These are phyloP conservation scores for Fusarium palustre DNA, from an alignment of 2,329 filamentous ascomycete genomes.

Conservation along the genomic window DNA sequence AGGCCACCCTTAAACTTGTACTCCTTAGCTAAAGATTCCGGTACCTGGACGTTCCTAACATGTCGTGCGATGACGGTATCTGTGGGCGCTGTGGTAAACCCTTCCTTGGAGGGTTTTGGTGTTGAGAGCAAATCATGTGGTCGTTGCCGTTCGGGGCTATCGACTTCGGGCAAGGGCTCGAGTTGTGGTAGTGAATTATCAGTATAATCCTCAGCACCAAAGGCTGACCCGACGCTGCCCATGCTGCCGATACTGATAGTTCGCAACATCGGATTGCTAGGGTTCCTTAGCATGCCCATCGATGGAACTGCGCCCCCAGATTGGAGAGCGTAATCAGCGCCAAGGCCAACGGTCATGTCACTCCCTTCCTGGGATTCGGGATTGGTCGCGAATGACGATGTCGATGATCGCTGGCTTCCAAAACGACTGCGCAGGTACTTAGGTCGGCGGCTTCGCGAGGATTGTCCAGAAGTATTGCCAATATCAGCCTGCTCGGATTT, in stretches of 20 bases:
- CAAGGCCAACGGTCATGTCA: slow-evolving; percentile 74
- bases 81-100: slow-evolving; percentile 72
- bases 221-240: slow-evolving; percentile 82
- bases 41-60: slow-evolving; percentile 89
- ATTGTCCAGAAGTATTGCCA: slow-evolving; percentile 60
- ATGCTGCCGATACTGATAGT: slow-evolving; percentile 90
- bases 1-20: slow-evolving; percentile 81
- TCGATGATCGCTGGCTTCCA: slow-evolving; percentile 69
- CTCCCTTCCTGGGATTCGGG: slow-evolving; percentile 71
- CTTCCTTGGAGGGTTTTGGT: slow-evolving; percentile 70
- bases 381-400: slow-evolving; percentile 69
- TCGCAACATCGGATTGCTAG: slow-evolving; percentile 72
- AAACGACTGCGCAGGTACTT: slow-evolving; percentile 69
- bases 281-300: slow-evolving; percentile 60
- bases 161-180: slow-evolving; percentile 62
- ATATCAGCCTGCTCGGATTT: slow-evolving; percentile 54
- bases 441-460: slow-evolving; percentile 62
- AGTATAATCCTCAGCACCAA: slow-evolving; percentile 69
- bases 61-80: slow-evolving; percentile 91
- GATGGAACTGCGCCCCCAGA: slow-evolving; percentile 79
- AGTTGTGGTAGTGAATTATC: slow-evolving; percentile 60
- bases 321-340: slow-evolving; percentile 84
- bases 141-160: slow-evolving; percentile 55
- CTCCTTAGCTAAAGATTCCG: slow-evolving; percentile 86
- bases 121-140: slow-evolving; percentile 71